A percentile compares a stretch with the other conserved stretches of the same genome.
Conservation (phyloP, 208 protist genomes). For the Trypanosoma vivax region DNA sequence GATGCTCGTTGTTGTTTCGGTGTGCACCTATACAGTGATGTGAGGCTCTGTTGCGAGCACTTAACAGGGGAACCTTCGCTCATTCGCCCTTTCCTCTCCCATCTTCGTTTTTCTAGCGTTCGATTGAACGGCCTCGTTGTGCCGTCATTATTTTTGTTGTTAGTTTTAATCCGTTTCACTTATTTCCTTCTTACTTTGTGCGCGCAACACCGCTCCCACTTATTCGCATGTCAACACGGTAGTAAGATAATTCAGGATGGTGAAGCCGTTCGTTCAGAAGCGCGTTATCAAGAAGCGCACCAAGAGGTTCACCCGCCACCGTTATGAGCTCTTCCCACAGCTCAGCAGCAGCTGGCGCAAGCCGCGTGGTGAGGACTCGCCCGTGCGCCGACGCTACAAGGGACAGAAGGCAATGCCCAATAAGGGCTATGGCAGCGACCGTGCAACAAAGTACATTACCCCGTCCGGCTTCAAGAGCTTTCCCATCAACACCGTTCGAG, state of each 20-base stretch:
- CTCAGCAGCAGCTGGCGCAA: slow-evolving; percentile 95
- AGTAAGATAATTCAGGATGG: slow-evolving; percentile 67
- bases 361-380: slow-evolving; percentile 98
- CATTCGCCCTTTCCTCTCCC: too few relatives aligned
- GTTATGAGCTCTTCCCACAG: slow-evolving; percentile 92
- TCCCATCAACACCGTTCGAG: slow-evolving; percentile 91
- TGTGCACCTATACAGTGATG: too few relatives aligned
- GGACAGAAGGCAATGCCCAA: slow-evolving; percentile 96
- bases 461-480: slow-evolving; percentile 98
- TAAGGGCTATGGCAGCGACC: slow-evolving; percentile 98
- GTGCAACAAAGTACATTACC: slow-evolving; percentile 93
- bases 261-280: slow-evolving; percentile 88
- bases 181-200: background rate
- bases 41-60: too few relatives aligned
- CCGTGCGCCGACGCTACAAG: slow-evolving; percentile 96
- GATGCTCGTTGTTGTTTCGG: too few relatives aligned
- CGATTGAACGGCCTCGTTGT: too few relatives aligned
- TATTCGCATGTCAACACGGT: background rate
- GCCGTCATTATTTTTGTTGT: too few relatives aligned
- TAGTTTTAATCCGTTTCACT: background rate
- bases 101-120: too few relatives aligned
- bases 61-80: too few relatives aligned
- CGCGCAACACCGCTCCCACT: background rate
- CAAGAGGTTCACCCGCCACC: slow-evolving; percentile 95
- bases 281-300: slow-evolving; percentile 97